A percentile compares a stretch with the other conserved stretches of the same genome.
Conservation (phyloP, 2,329 filamentous ascomycete species). For the Rachicladosporium sp. region DNA sequence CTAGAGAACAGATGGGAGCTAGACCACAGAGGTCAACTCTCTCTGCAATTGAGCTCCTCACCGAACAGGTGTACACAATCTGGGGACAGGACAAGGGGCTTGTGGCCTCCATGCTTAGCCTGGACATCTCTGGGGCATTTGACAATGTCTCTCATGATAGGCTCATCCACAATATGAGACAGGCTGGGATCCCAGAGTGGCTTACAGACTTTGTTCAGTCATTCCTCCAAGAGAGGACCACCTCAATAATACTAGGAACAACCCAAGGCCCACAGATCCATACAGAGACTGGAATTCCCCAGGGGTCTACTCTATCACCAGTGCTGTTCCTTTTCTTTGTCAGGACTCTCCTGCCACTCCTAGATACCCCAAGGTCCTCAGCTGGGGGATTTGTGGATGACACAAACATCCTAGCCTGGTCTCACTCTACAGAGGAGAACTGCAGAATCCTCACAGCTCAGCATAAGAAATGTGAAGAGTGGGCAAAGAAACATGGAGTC, state of each 20-base stretch:
- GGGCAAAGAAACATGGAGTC: constrained; percentile 15
- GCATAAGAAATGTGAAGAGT: constrained; percentile 5
- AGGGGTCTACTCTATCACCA: constrained; percentile 20
- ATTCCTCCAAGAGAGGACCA: constrained; percentile 13
- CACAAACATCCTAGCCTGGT: constrained; percentile 12
- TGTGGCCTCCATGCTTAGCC: constrained; percentile 19
- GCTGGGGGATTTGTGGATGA: constrained; percentile 18
- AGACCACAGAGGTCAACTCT: constrained; percentile 15
- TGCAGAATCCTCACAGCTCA: constrained; percentile 1
- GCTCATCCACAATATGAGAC: constrained; percentile 23
- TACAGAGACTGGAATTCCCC: constrained; percentile 19
- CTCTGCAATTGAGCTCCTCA: constrained; percentile 18
- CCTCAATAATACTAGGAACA: constrained; percentile 10
- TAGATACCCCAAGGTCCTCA: constrained; percentile 8
- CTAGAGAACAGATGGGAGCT: constrained; percentile 17
- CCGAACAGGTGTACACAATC: constrained; percentile 14
- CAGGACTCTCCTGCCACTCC: constrained; percentile 16
- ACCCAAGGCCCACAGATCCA: constrained; percentile 10
- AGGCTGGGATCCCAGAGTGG: constrained; percentile 16
- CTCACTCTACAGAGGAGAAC: constrained; percentile 11
- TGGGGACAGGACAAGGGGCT: constrained; percentile 8
- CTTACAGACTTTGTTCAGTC: constrained; percentile 16
- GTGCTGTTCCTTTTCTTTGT: constrained; percentile 26
- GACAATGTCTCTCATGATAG: constrained; percentile 25
- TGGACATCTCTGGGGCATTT: constrained; percentile 23